These are phyloP conservation scores for Rhododendron vialii DNA, from an alignment of 148 eudicot genomes.

Conservation along the genomic window DNA sequence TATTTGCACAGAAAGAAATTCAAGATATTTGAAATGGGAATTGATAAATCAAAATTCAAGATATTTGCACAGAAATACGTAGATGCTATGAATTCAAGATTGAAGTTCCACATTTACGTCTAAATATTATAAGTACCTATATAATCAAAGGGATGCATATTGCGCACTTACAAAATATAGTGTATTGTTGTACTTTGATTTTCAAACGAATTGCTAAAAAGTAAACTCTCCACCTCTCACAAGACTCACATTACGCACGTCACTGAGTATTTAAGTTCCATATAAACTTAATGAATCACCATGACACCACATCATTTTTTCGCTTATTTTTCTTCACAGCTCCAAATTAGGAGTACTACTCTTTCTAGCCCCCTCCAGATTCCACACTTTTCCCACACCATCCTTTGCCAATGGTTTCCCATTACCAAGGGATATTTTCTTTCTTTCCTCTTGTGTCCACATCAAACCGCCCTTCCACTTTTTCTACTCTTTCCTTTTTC, in stretches of 20 bases:
- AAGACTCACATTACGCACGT: neutral
- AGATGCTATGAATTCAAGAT: no score
- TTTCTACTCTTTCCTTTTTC: neutral
- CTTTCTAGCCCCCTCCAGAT: neutral
- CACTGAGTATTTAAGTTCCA: neutral
- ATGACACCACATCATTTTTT: neutral
- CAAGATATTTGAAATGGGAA: neutral
- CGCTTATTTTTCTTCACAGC: neutral
- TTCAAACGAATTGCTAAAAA: neutral
- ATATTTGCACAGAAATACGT: neutral
- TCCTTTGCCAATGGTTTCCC: neutral
- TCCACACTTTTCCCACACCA: neutral
- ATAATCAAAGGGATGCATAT: no score
- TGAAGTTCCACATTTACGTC: no score
- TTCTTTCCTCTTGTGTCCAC: neutral
- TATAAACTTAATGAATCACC: neutral
- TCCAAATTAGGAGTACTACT: neutral
- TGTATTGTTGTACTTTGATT: neutral
- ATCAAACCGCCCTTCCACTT: slow-evolving; percentile 18
- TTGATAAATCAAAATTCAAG: neutral
- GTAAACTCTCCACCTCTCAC: neutral
- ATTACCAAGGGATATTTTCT: neutral
- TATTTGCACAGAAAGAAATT: neutral
- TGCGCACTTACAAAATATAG: neutral
- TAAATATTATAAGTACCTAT: neutral